A percentile compares a stretch with the other conserved stretches of the same genome.
Conservation (phyloP, 2,329 filamentous ascomycete genomes). For the Diaporthe capsici region DNA sequence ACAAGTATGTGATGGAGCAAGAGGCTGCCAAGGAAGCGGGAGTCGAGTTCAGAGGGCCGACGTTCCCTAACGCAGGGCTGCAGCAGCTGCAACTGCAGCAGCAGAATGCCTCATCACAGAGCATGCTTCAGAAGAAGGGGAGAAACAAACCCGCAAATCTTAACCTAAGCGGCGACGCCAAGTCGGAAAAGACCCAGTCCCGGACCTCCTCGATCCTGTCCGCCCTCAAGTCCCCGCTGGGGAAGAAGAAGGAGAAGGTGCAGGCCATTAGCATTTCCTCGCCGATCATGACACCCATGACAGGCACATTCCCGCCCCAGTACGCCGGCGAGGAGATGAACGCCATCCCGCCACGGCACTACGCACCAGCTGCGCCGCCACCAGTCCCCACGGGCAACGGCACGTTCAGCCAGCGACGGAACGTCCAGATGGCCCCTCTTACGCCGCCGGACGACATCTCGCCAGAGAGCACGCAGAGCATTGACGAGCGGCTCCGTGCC, state of each 20-base stretch:
- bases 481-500: slow-evolving; percentile 68
- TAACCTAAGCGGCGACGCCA: slow-evolving; percentile 57
- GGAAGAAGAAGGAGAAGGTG: slow-evolving; percentile 66
- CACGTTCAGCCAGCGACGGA: slow-evolving; percentile 52
- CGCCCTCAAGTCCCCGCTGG: slow-evolving; percentile 72
- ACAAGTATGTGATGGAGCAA: slow-evolving; percentile 92
- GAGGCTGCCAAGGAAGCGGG: slow-evolving; percentile 77
- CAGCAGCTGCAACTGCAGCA: slow-evolving; percentile 45
- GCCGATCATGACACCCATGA: slow-evolving; percentile 75
- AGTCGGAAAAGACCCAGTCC: slow-evolving; percentile 67
- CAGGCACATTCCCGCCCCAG: slow-evolving; percentile 68
- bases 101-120: slow-evolving; percentile 46
- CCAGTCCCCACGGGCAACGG: slow-evolving; percentile 66
- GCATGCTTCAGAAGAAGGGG: slow-evolving; percentile 58
- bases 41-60: slow-evolving; percentile 61
- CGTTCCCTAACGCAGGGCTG: slow-evolving; percentile 50
- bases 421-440: slow-evolving; percentile 56
- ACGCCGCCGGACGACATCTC: slow-evolving; percentile 60
- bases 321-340: slow-evolving; percentile 69
- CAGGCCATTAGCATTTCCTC: slow-evolving; percentile 73
- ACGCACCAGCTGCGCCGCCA: slow-evolving; percentile 70
- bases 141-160: slow-evolving; percentile 65
- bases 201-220: slow-evolving; percentile 72
- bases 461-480: slow-evolving; percentile 64
- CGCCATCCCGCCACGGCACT: slow-evolving; percentile 70